These are phyloP conservation scores for Penicillium malachiteum DNA, from an alignment of 495 filamentous ascomycete genomes.

Conservation along the genomic window DNA sequence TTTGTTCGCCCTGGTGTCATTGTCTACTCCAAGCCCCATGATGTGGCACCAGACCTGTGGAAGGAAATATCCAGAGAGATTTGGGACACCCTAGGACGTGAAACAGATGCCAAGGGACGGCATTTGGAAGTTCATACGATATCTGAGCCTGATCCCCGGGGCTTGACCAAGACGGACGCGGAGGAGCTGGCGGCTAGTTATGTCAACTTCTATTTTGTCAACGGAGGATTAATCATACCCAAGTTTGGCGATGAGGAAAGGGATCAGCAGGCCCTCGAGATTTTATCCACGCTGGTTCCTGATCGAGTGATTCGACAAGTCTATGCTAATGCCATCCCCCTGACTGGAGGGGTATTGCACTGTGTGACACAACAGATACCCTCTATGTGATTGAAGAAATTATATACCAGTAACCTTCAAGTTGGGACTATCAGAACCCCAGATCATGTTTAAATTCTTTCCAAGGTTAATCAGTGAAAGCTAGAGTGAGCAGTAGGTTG, in stretches of 20 bases:
- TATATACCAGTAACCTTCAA: no score
- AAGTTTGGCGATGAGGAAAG: conserved; percentile 22
- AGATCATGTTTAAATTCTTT: no score
- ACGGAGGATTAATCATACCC: conserved; percentile 27
- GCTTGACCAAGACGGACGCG: conserved; percentile 13
- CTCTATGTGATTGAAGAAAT: neutral
- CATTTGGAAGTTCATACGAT: conserved; percentile 22
- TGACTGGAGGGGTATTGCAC: conserved; percentile 29
- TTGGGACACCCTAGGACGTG: conserved; percentile 12
- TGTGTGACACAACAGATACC: conserved; percentile 26
- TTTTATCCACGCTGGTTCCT: conserved; percentile 16
- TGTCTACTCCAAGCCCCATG: conserved; percentile 20
- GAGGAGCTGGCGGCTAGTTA: conserved; percentile 25
- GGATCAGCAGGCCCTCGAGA: conserved; percentile 21
- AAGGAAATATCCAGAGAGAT: conserved; percentile 23
- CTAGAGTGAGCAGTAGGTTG: no score
- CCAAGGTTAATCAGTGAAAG: no score
- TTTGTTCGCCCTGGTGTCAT: conserved; percentile 27
- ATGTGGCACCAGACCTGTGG: conserved; percentile 15
- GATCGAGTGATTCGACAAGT: conserved; percentile 25
- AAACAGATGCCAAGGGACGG: conserved; percentile 26
- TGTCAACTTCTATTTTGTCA: conserved; percentile 31
- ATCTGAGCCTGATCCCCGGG: conserved; percentile 19
- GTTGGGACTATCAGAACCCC: no score
- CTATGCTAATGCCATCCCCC: conserved; percentile 23